Base-by-base conservation (phyloP, 352 stramenopile species). In the Thalassiosira pacifica region DNA sequence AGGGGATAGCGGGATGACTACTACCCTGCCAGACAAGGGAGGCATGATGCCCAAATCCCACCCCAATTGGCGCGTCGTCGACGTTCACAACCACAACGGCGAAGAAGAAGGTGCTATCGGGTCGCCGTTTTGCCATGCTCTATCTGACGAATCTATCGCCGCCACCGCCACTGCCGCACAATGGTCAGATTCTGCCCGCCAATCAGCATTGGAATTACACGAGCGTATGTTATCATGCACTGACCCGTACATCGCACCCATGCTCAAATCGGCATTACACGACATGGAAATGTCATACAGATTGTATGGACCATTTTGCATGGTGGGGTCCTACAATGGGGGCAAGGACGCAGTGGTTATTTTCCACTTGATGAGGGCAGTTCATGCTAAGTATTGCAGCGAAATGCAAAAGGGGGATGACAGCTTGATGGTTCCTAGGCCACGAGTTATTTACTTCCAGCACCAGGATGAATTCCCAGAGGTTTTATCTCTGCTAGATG, bases 361-460 rank as follows among this genome's bases (percentile, higher is more conserved):
- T 72, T 90, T 97, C 63, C 92, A 97, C 80, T 83, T 97, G 48
- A 83, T 96, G 32, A 89, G 95, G 61, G 94, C 93, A 8, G 91
- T 89, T 1, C 87, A 93, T 84, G 92, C 92, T 6, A 68, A 94
- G 22, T 88, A 92, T 73, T 93, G 89, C 89, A 53, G 86, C 37
- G 52, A 76, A 37, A 52, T 90, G 85, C 18, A 52, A 72, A n/a
- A 82, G 10, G 42, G 52, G 1, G 24, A 73, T n/a, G 8, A 55
- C 24, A 19, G 68, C 52, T 69, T 73, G 37, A 63, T 75, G 52
- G 81, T 85, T 57, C 84, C 82, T 26, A 83, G 91, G 61, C 93
- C 94, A 32, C 70, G 93, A 48, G 93, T 98, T 18, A 97, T 99
- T 87, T 99, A 98, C 92, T 99, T 99, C 87, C 94, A 99, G 78